Conservation (phyloP, 495 filamentous ascomycete species). For the Sabuloglossum arenarium region DNA sequence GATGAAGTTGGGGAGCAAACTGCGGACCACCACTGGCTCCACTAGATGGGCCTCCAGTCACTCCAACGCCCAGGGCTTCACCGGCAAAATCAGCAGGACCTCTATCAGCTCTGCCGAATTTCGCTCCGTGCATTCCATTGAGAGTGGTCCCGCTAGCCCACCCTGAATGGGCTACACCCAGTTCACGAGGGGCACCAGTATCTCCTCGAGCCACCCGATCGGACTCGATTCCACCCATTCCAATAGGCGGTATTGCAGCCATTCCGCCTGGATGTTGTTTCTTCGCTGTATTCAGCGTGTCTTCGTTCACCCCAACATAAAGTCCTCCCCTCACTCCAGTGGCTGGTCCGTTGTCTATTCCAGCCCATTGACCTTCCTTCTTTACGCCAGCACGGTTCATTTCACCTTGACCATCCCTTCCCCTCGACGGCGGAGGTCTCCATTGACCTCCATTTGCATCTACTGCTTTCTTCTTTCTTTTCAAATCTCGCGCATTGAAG, state of each 20-base stretch:
- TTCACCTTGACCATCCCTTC: slow-evolving; percentile 1
- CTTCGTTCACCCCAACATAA: neutral
- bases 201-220: neutral
- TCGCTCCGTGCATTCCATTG: no score
- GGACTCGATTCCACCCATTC: neutral
- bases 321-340: neutral
- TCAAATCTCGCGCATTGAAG: slow-evolving; percentile 60
- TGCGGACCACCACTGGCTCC: neutral
- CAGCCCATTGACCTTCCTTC: neutral
- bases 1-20: neutral
- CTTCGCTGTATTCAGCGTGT: neutral
- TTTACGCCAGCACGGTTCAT: neutral
- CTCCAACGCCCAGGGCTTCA: no score
- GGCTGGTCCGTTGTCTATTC: neutral
- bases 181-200: neutral
- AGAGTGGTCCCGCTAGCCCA: neutral
- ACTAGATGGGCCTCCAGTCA: neutral
- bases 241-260: no score
- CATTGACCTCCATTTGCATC: slow-evolving; percentile 32
- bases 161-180: neutral
- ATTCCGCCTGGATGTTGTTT: neutral
- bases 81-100: no score
- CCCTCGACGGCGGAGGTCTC: slow-evolving; percentile 23
- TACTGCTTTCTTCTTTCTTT: slow-evolving; percentile 46
- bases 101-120: no score